Evolutionary conservation across 78 protist genomes (phyloP).

Genomic region (Cyanophora paradoxa): DNA sequence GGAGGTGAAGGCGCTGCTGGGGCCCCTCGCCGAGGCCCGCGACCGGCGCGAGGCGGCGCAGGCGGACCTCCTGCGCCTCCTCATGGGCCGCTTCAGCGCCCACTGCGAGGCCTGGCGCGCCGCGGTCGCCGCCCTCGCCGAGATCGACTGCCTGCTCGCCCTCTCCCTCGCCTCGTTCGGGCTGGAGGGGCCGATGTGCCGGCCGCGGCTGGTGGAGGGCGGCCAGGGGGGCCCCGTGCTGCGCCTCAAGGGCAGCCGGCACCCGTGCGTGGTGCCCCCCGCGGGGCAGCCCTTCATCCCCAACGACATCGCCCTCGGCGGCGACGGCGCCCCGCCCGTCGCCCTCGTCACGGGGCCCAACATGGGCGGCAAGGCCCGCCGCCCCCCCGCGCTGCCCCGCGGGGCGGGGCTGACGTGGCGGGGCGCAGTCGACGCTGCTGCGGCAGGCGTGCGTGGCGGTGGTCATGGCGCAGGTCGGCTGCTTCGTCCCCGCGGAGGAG

Average conservation of each 20-base stretch:
- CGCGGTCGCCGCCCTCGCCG: conserved; percentile 11
- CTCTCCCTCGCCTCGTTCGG: too few species aligned
- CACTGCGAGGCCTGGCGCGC: neutral
- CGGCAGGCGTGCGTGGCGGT: conserved; percentile 73
- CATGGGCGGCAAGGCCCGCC: conserved; percentile 86
- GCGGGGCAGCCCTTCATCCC: conserved; percentile 9
- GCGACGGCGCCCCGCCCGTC: neutral
- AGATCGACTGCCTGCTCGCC: conserved; percentile 32
- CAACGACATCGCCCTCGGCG: conserved; percentile 42
- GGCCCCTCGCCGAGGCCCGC: neutral
- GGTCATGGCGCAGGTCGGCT: conserved; percentile 94
- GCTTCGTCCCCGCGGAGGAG: conserved; percentile 80
- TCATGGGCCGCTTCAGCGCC: neutral
- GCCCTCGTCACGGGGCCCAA: conserved; percentile 92
- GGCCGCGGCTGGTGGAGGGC: neutral
- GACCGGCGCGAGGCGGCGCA: neutral
- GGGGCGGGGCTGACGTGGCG: neutral
- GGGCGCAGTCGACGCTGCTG: conserved; percentile 65
- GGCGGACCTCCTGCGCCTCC: neutral
- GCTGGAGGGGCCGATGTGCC: too few species aligned
- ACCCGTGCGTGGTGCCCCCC: conserved; percentile 3
- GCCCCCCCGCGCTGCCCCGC: neutral
- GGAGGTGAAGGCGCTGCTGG: neutral
- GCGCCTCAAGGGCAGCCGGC: conserved; percentile 6
- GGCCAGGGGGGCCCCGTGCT: neutral